These are phyloP conservation scores for Petunia hybrid DNA, from an alignment of 305 asterid genomes.

Conservation along the genomic window DNA sequence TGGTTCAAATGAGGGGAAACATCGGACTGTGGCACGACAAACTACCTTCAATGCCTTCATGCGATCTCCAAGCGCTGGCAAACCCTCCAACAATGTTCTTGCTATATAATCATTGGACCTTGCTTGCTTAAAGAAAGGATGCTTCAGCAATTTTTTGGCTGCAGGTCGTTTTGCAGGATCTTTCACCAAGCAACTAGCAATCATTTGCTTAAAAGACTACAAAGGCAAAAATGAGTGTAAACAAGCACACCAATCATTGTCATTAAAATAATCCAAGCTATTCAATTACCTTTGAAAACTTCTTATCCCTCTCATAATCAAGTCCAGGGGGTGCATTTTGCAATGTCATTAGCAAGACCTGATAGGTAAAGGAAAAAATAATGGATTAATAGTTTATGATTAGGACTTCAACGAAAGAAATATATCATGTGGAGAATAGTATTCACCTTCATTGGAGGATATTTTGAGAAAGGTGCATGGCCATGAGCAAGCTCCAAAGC, in stretches of 20 bases:
- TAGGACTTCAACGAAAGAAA: conserved; percentile 30
- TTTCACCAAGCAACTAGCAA: conserved; percentile 95
- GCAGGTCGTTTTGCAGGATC: conserved; percentile 95
- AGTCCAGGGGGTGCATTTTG: conserved; percentile 99
- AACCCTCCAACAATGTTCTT: conserved; percentile 80
- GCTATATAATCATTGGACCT: conserved; percentile 84
- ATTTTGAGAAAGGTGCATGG: conserved; percentile 98
- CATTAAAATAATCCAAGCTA: background rate
- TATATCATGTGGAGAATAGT: conserved; percentile 16
- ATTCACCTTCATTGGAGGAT: conserved; percentile 96
- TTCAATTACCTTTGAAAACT: conserved; percentile 80
- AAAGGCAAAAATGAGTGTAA: conserved; percentile 14
- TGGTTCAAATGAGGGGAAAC: conserved; percentile 9
- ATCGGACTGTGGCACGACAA: background rate
- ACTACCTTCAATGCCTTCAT: conserved; percentile 83
- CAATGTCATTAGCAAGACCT: conserved; percentile 98
- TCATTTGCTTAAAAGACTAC: conserved; percentile 96
- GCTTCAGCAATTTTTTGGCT: conserved; percentile 82
- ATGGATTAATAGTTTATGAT: conserved; percentile 11
- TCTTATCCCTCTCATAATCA: conserved; percentile 94
- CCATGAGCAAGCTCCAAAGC: conserved; percentile 99
- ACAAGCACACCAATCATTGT: background rate
- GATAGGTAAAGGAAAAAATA: conserved; percentile 35
- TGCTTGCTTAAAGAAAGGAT: conserved; percentile 93
- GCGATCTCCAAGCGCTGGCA: conserved; percentile 91